Conservation (phyloP, 306 rosid genomes). For the Vigna angularis region DNA sequence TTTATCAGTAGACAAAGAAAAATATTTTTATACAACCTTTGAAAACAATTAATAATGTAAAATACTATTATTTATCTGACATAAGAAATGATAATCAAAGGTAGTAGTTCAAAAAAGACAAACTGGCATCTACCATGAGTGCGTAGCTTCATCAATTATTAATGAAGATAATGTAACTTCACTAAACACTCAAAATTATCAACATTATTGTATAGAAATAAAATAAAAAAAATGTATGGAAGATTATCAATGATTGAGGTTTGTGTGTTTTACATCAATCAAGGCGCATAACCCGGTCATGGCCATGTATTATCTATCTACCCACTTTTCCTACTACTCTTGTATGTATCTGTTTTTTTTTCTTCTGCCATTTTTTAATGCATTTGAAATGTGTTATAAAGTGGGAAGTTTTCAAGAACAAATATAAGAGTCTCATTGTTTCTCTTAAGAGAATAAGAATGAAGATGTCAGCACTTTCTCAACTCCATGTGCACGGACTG, state of each 20-base stretch:
- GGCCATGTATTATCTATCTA: not conserved
- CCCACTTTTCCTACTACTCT: constrained; percentile 2
- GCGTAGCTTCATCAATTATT: constrained; percentile 2
- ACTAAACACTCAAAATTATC: not conserved
- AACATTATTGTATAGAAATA: not conserved
- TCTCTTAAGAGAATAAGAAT: not conserved
- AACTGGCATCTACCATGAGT: not conserved
- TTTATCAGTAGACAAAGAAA: not conserved
- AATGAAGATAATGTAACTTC: not conserved
- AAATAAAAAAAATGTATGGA: not conserved
- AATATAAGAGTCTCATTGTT: not conserved
- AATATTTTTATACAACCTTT: not conserved
- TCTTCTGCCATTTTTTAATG: not conserved
- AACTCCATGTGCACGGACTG: constrained; percentile 4
- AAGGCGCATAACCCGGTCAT: constrained; percentile 45
- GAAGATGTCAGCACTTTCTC: constrained; percentile 3
- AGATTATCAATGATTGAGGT: not conserved
- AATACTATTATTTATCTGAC: not conserved
- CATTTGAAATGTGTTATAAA: not conserved
- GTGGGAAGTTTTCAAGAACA: not conserved
- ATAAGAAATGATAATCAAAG: constrained; percentile 21
- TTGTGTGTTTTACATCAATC: constrained; percentile 32
- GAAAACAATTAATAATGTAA: not conserved
- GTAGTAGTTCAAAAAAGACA: constrained; percentile 21
- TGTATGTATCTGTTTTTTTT: not conserved